Evolutionary conservation across 2,329 filamentous ascomycete genomes (phyloP).

Genomic region (Mycosphaerelloides madeirae): DNA sequence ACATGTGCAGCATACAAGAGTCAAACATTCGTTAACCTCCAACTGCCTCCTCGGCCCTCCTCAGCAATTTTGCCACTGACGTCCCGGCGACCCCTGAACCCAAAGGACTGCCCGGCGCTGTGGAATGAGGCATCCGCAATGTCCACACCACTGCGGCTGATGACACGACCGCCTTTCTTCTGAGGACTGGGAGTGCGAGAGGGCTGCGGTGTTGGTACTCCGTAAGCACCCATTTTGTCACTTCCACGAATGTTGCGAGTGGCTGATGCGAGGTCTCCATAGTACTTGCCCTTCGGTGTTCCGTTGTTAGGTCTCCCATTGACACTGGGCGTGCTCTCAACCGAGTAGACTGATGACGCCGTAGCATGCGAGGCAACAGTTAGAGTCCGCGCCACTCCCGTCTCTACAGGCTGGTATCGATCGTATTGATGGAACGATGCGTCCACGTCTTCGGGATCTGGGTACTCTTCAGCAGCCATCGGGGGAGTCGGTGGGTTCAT

Average conservation of each 20-base stretch:
- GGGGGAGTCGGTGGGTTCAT: constrained; percentile 46
- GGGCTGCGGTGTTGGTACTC: constrained; percentile 12
- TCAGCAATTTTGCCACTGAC: constrained; percentile 71
- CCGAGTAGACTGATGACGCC: constrained; percentile 32
- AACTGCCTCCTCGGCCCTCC: constrained; percentile 54
- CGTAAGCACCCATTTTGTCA: constrained; percentile 9
- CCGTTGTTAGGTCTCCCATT: constrained; percentile 12
- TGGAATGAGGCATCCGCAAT: constrained; percentile 34
- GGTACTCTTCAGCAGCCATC: background rate
- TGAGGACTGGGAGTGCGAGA: constrained; percentile 18
- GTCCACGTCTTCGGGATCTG: constrained; percentile 1
- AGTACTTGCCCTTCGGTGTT: constrained; percentile 42
- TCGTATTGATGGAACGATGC: constrained; percentile 10
- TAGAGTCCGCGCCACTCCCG: constrained; percentile 28
- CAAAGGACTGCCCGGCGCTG: constrained; percentile 27
- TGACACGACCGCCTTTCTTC: constrained; percentile 34
- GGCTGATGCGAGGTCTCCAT: constrained; percentile 45
- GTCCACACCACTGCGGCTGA: constrained; percentile 46
- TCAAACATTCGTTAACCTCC: constrained; percentile 5
- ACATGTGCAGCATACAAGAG: no score
- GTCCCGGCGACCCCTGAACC: constrained; percentile 47
- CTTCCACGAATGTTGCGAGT: constrained; percentile 34
- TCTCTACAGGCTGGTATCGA: constrained; percentile 11
- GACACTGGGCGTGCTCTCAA: constrained; percentile 29
- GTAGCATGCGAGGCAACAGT: constrained; percentile 28